Evolutionary conservation across 139 green algal genomes (phyloP).

Genomic region (Yamagishiella unicocca): DNA sequence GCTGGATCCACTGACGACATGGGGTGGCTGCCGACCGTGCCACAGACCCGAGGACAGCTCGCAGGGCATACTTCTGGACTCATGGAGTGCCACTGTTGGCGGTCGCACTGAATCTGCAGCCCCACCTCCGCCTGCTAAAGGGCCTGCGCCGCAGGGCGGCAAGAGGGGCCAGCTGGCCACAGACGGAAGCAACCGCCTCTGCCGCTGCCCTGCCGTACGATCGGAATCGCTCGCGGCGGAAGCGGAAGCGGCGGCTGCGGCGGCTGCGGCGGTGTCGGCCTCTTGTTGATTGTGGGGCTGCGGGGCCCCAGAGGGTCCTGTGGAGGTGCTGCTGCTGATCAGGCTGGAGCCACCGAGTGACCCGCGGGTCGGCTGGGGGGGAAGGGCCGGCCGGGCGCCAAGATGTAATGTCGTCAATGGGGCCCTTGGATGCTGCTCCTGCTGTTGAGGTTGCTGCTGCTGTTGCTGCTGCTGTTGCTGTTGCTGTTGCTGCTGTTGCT

Average conservation of each 20-base stretch:
- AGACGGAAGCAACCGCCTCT: neutral
- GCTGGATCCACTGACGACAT: no score
- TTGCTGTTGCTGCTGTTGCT: slow-evolving; percentile 5
- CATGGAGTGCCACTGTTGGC: no score
- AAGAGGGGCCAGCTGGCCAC: neutral
- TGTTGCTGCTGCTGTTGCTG: neutral
- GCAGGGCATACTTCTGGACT: no score
- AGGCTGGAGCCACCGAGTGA: neutral
- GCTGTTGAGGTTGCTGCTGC: neutral
- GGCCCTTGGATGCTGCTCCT: neutral
- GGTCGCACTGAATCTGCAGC: no score
- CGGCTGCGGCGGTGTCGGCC: neutral
- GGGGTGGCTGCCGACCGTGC: no score
- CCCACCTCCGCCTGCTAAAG: neutral
- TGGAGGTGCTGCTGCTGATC: neutral
- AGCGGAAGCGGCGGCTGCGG: no score
- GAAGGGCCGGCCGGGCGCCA: neutral
- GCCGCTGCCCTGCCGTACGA: neutral
- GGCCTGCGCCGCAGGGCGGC: neutral
- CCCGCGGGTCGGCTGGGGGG: neutral
- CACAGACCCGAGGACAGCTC: no score
- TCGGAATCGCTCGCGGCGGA: neutral
- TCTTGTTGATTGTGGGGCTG: neutral
- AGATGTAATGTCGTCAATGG: neutral
- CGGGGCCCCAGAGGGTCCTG: neutral